A percentile compares a stretch with the other conserved stretches of the same genome.
Conservation (phyloP, 2,329 filamentous ascomycete species). For the Arachnopeziza araneosa region DNA sequence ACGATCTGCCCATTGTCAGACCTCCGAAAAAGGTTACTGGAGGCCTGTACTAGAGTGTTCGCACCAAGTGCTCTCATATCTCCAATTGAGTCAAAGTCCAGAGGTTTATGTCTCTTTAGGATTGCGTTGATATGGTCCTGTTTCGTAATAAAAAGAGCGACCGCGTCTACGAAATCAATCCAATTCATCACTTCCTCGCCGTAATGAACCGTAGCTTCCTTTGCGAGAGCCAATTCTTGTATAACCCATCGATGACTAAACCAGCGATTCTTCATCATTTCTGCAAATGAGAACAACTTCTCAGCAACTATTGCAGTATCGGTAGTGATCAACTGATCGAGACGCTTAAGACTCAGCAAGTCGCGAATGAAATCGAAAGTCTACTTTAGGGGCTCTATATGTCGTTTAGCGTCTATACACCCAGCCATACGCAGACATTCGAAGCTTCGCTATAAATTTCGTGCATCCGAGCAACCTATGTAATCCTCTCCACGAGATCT, state of each 20-base stretch:
- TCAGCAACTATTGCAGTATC: background rate
- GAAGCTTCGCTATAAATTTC: conserved; percentile 8
- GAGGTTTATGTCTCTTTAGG: background rate
- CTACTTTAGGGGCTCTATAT: background rate
- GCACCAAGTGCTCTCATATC: conserved; percentile 13
- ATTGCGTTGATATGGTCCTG: background rate
- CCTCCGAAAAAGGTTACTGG: conserved; percentile 15
- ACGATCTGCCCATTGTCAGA: conserved; percentile 3
- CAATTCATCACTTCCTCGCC: conserved; percentile 31
- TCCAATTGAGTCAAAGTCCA: background rate
- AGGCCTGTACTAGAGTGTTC: conserved; percentile 12
- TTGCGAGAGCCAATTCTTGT: conserved; percentile 35
- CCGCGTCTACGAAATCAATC: conserved; percentile 26
- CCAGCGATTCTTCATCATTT: conserved; percentile 26
- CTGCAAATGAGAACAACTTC: background rate
- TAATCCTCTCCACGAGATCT: conserved; percentile 3
- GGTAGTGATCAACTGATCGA: background rate
- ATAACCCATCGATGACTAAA: conserved; percentile 36
- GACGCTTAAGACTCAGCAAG: background rate
- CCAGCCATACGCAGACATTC: background rate
- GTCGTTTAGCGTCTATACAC: background rate
- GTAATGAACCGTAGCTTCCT: conserved; percentile 31
- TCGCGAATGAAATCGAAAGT: background rate
- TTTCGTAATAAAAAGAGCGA: background rate
- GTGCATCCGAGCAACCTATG: conserved; percentile 13